phyloP scores from a whole-genome alignment of 306 rosid genomes.

The Spatholobus suberectus region DNA sequence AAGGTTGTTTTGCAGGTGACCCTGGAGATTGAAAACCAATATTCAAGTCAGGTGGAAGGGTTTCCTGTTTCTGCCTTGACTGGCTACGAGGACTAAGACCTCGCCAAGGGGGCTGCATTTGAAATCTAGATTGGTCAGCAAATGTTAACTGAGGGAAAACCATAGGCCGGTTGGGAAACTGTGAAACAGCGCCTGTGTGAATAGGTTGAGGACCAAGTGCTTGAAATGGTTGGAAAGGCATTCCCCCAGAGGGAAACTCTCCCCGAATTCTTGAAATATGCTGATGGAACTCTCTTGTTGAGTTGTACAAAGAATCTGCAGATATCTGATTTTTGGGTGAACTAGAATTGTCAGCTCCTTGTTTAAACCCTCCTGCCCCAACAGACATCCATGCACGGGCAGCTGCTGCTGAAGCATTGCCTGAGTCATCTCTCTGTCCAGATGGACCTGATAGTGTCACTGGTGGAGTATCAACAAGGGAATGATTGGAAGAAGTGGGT shows the following conservation, averaged over 20 bases:
- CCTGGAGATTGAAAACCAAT: constrained; percentile 91
- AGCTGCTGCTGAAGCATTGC: constrained; percentile 89
- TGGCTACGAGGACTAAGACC: constrained; percentile 67
- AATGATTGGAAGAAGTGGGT: constrained; percentile 61
- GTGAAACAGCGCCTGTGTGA: constrained; percentile 54
- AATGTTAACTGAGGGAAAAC: constrained; percentile 69
- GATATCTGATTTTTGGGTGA: constrained; percentile 67
- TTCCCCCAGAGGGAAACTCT: constrained; percentile 70
- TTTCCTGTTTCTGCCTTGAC: constrained; percentile 76
- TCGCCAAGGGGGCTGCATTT: constrained; percentile 75
- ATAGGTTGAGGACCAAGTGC: constrained; percentile 63
- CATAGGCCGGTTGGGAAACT: constrained; percentile 62
- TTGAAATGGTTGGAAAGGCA: constrained; percentile 68
- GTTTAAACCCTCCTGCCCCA: constrained; percentile 86
- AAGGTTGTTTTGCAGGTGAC: constrained; percentile 88
- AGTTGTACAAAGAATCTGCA: constrained; percentile 74
- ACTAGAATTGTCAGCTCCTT: constrained; percentile 57
- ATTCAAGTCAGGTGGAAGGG: constrained; percentile 95
- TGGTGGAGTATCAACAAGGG: constrained; percentile 54
- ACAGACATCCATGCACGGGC: constrained; percentile 97
- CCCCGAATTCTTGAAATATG: constrained; percentile 63
- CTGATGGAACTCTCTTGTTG: constrained; percentile 65
- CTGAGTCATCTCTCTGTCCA: constrained; percentile 58
- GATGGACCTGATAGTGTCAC: constrained; percentile 60
- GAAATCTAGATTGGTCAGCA: constrained; percentile 77